Base-by-base conservation (phyloP, 2,329 filamentous ascomycete species). In the Raffaelea deltoideospora region DNA sequence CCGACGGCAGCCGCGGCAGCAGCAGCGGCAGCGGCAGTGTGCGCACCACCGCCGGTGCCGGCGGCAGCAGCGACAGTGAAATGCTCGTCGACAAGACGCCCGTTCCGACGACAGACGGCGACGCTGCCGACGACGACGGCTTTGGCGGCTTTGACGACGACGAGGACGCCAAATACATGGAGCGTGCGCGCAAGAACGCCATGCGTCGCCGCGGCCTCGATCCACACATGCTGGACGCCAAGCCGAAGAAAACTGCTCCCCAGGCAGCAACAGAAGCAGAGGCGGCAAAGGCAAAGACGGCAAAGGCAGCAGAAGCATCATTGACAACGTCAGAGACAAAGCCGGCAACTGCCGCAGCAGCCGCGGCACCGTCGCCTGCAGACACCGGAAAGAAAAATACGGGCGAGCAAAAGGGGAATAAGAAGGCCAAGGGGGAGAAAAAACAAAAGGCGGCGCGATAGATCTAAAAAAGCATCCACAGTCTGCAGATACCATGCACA, bases 91-190 rank as follows among this genome's bases (percentile, higher is more conserved):
- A 90, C 55, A 80, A 73, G 62, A 74, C 77, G 2, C 81, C 80
- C 11, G 76, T 85, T 39, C 55, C 65, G 32, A 53, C 58, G 14
- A n/a, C n/a, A n/a, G 59, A 63, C 22, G 60, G 61, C 11, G 55
- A 67, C 32, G 56, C 66, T 19, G 50, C 51, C 18, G 45, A 44
- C 14, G 62, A 61, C 15, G 70, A 72, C 41, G 63, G 63, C 34
- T 87, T 87, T 53, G 79, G 75, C 35, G 78, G 70, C 2, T 88
- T 82, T 52, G 74, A 86, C 41, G 79, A 85, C 0, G 73, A 78
- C 0, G 78, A 77, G 52, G 83, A 88, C 50, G 57, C 67, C 47
- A 67, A 74, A 47, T 77, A 79, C 52, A 84, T 87, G 31, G 69
- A 79, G 50, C 73, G 74, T 48, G 79, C 75, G n/a, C 76, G 77